Conservation (phyloP, 2,329 filamentous ascomycete species). For the Diplocarpon mali region DNA sequence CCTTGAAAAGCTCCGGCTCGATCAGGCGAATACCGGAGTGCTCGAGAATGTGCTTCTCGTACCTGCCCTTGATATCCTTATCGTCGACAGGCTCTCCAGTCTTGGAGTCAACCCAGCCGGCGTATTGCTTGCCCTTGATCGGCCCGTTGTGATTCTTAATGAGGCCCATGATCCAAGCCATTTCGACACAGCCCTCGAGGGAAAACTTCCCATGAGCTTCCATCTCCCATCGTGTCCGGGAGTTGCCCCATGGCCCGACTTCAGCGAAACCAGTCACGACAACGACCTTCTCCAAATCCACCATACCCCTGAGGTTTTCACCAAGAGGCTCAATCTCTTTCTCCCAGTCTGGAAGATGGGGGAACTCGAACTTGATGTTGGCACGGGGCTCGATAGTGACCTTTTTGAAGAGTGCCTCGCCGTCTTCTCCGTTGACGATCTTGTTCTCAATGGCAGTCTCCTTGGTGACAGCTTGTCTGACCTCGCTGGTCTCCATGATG, state of each 20-base stretch:
- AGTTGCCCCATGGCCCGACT: constrained; percentile 96
- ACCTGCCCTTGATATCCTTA: constrained; percentile 95
- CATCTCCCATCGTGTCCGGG: constrained; percentile 98
- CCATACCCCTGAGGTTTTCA: constrained; percentile 86
- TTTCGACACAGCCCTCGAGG: constrained; percentile 93
- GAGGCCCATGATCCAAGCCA: constrained; percentile 99
- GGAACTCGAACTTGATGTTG: constrained; percentile 98
- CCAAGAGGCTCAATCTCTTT: constrained; percentile 82
- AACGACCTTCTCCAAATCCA: constrained; percentile 94
- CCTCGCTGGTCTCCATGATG: constrained; percentile 88
- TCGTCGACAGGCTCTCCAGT: constrained; percentile 91
- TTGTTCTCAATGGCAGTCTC: constrained; percentile 96
- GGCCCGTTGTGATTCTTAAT: constrained; percentile 98
- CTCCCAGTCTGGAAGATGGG: constrained; percentile 82
- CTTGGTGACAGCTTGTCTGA: constrained; percentile 86
- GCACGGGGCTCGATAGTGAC: constrained; percentile 86
- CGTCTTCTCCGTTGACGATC: constrained; percentile 87
- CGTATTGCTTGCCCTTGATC: constrained; percentile 92
- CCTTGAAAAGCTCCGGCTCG: constrained; percentile 91
- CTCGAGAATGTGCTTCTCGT: constrained; percentile 92
- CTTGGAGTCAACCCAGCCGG: constrained; percentile 94
- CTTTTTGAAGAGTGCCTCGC: constrained; percentile 89
- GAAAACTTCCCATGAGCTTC: constrained; percentile 95
- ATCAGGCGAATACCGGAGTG: constrained; percentile 96
- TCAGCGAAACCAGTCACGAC: constrained; percentile 96